Base-by-base conservation (phyloP, 768 basidiomycete genomes). In the Lentinula edodes region DNA sequence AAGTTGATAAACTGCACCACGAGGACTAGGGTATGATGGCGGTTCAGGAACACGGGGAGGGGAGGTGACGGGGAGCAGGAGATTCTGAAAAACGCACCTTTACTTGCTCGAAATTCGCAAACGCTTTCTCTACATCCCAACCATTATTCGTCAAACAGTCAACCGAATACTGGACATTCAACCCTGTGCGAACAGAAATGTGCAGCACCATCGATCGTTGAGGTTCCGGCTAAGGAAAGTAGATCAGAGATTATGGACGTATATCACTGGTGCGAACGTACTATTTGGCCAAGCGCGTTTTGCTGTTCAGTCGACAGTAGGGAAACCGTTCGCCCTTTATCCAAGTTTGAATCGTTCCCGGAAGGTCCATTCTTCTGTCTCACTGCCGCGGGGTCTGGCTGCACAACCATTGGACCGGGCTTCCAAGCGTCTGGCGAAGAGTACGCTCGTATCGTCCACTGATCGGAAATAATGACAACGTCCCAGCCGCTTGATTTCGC, bases 401-500 rank as follows among this genome's bases (percentile, higher is more conserved):
- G 89, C 6, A 93, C 87, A 16, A 83, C 76, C 76, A 94, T 80
- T 7, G 87, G 84, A 7, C 92, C 90, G 39, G 84, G 83, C 65
- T 74, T 79, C 88, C 93, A 96, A 18, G 90, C 89, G 63, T 87
- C 87, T 56, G 84, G 84, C 66, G 85, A 89, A 5, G 93, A 91
- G 72, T 92, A 96, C n/a, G 79, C 81, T 45, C 95, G 88, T 60
- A 98, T 77, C 41, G 85, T 85, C 74, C 89, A 84, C 64, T 92
- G 86, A 73, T 99, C 97, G 15, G 94, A 97, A 3, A 98, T 77
- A 66, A 98, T 88, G 61, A 86, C 78, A 61, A 93, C 90, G 53
- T 92, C 88, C 97, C 97, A 99, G 12, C 95, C 93, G 58, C 83
- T 86, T 57, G 79, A 66, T 69, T 86, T 88, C 3, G 96, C 94